A percentile compares a stretch with the other conserved stretches of the same genome.
phyloP scores from a whole-genome alignment of 129 eudicot genomes.

The Heracleum sosnowskyi region DNA sequence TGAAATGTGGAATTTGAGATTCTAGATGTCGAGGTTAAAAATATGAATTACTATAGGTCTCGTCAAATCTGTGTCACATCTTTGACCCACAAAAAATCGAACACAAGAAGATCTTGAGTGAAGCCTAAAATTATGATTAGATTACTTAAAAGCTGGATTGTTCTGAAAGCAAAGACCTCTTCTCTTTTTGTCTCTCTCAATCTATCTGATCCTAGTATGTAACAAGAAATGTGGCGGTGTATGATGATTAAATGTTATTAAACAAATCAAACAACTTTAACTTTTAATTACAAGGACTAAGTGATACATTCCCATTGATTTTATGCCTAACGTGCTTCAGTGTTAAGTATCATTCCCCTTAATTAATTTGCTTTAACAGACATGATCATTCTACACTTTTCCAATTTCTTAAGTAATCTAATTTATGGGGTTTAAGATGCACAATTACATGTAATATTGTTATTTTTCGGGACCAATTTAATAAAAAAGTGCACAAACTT shows the following conservation, averaged over 20 bases:
- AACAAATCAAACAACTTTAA: not conserved
- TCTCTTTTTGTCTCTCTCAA: slow-evolving; percentile 16
- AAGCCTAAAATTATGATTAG: not conserved
- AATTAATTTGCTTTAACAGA: not conserved
- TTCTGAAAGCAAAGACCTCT: slow-evolving; percentile 7
- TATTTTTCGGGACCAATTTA: too few species aligned
- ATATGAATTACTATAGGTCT: not conserved
- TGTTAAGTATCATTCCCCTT: not conserved
- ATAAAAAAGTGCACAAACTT: too few species aligned
- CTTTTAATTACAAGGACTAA: not conserved
- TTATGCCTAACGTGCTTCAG: not conserved
- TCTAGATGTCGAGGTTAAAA: not conserved
- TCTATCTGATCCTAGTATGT: not conserved
- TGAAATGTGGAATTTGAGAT: not conserved
- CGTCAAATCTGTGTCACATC: not conserved
- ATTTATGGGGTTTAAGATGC: too few species aligned
- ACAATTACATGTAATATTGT: too few species aligned
- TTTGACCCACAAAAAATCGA: not conserved
- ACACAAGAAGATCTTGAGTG: not conserved
- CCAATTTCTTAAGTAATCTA: not conserved
- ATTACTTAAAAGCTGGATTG: not conserved
- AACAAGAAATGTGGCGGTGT: not conserved
- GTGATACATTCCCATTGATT: not conserved
- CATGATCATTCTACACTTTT: not conserved
- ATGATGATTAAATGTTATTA: not conserved